Evolutionary conservation across 1,139 yeast species (phyloP).

Genomic region (Candida pseudoviswanathii): DNA sequence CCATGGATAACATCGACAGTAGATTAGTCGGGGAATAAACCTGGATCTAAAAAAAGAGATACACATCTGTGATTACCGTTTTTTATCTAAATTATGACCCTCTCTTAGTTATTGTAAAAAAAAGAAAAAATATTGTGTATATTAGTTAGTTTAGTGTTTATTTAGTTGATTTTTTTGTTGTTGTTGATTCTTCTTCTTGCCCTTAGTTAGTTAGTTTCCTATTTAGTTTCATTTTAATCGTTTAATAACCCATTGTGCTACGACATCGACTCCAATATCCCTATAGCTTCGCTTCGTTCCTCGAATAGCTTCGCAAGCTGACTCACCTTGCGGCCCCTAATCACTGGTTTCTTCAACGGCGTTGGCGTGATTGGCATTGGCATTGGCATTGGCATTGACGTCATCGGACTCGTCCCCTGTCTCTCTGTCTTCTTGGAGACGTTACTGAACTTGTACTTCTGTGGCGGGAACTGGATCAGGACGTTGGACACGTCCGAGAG

Average conservation of each 20-base stretch:
- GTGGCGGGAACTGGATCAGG: constrained; percentile 41
- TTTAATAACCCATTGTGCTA: neutral
- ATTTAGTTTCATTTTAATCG: no score
- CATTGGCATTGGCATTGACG: neutral
- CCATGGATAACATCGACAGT: constrained; percentile 52
- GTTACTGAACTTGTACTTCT: constrained; percentile 34
- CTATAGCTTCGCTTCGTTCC: constrained; percentile 56
- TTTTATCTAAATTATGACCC: neutral
- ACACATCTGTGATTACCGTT: neutral
- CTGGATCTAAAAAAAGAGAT: neutral
- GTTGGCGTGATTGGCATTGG: neutral
- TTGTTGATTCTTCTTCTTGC: neutral
- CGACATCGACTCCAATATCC: constrained; percentile 42
- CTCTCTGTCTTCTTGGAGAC: neutral
- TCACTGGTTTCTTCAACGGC: constrained; percentile 43
- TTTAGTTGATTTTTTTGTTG: neutral
- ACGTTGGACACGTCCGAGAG: constrained; percentile 28
- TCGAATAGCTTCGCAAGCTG: constrained; percentile 58
- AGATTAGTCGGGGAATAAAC: constrained; percentile 47
- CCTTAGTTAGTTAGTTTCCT: neutral
- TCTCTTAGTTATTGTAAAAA: neutral
- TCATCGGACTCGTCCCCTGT: neutral
- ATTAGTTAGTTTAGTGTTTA: neutral
- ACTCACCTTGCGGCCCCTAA: constrained; percentile 56
- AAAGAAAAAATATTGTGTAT: neutral